phyloP scores from a whole-genome alignment of 2,329 filamentous ascomycete genomes.

The Fusarium humuli region DNA sequence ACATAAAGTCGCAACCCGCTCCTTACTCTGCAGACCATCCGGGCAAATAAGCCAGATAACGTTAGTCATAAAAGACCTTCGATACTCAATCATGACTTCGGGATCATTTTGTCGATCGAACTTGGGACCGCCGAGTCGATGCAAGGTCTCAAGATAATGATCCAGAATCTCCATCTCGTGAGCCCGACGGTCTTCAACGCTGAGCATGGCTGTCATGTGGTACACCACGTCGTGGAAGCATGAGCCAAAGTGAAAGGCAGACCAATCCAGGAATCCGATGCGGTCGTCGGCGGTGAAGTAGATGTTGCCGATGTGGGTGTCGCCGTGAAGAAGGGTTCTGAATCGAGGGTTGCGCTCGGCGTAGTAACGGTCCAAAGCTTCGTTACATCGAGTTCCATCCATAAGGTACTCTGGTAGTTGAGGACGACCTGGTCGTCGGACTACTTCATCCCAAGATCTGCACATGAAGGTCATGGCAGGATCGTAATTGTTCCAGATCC shows the following conservation, averaged over 20 bases:
- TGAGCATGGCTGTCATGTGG: conserved; percentile 54
- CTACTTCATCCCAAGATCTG: conserved; percentile 46
- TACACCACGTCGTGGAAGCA: conserved; percentile 59
- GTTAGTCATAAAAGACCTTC: conserved; percentile 45
- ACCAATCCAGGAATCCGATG: conserved; percentile 58
- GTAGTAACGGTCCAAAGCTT: conserved; percentile 54
- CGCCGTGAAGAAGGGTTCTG: conserved; percentile 57
- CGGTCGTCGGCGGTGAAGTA: conserved; percentile 53
- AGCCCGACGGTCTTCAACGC: conserved; percentile 54
- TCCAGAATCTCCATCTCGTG: conserved; percentile 52
- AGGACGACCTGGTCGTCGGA: conserved; percentile 47
- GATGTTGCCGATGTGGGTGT: conserved; percentile 58
- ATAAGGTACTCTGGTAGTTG: conserved; percentile 53
- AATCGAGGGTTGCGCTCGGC: conserved; percentile 53
- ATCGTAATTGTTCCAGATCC: conserved; percentile 54
- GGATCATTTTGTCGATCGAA: conserved; percentile 36
- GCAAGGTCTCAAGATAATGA: conserved; percentile 34
- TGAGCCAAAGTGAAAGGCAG: conserved; percentile 55
- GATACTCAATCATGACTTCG: conserved; percentile 44
- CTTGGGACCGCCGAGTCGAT: conserved; percentile 26
- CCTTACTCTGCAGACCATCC: conserved; percentile 48
- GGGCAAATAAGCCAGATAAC: conserved; percentile 44
- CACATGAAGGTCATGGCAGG: conserved; percentile 52
- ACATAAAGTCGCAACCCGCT: conserved; percentile 50
- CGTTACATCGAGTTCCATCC: conserved; percentile 51